phyloP scores from a whole-genome alignment of 2,329 filamentous ascomycete species.

The Didymellaceae sp. region DNA sequence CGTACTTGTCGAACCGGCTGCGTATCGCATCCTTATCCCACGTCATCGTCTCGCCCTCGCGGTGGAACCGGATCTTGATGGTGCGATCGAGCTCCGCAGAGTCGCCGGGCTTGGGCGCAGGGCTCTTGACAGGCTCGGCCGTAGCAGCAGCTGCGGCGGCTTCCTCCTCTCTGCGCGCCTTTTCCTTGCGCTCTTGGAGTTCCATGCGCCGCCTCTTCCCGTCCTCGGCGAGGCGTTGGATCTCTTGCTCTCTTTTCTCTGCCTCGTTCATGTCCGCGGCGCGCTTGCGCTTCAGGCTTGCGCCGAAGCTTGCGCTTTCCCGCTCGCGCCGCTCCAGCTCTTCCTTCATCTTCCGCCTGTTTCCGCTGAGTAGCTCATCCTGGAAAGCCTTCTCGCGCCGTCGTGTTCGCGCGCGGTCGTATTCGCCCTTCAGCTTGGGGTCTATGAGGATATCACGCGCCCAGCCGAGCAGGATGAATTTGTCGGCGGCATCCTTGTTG shows the following conservation, averaged over 20 bases:
- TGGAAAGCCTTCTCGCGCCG: constrained; percentile 72
- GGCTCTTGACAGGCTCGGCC: constrained; percentile 46
- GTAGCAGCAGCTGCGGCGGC: constrained; percentile 33
- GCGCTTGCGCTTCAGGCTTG: constrained; percentile 52
- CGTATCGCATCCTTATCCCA: constrained; percentile 58
- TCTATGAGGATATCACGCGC: constrained; percentile 85
- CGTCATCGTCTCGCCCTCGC: constrained; percentile 52
- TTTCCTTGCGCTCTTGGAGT: constrained; percentile 59
- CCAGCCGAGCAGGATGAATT: constrained; percentile 84
- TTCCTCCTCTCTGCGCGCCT: constrained; percentile 61
- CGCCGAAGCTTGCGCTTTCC: constrained; percentile 44
- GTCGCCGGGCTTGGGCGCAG: constrained; percentile 35
- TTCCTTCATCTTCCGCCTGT: constrained; percentile 78
- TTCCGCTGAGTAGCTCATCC: constrained; percentile 74
- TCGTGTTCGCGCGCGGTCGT: constrained; percentile 78
- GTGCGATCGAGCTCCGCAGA: constrained; percentile 62
- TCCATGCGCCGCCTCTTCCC: constrained; percentile 62
- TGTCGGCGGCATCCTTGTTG: constrained; percentile 68
- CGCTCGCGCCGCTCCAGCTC: constrained; percentile 82
- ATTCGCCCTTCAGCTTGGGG: constrained; percentile 72
- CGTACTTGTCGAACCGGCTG: constrained; percentile 60
- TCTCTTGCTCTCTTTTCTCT: constrained; percentile 64
- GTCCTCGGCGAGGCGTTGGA: constrained; percentile 54
- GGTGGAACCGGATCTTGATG: constrained; percentile 63
- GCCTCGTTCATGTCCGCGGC: constrained; percentile 57